Percentiles rank a stretch among this genome's conserved stretches.
Evolutionary conservation across 176 grass and related monocot genomes (phyloP).

Genomic region (Elymus sibiricus): DNA sequence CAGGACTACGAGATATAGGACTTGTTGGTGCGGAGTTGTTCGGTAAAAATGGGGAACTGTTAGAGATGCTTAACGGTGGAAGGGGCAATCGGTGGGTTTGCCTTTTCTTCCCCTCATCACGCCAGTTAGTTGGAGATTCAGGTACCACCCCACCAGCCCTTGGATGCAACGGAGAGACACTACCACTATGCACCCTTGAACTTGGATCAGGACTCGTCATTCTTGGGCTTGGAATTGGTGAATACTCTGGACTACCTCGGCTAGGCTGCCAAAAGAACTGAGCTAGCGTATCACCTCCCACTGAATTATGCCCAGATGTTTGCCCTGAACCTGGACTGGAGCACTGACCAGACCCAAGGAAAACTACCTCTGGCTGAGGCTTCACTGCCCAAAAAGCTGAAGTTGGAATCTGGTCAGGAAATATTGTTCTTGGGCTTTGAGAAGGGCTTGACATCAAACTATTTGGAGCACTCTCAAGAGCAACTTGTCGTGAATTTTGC

Average conservation of each 20-base stretch:
- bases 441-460: conserved; percentile 95
- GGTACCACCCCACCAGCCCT: conserved; percentile 71
- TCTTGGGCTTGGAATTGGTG: conserved; percentile 92
- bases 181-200: conserved; percentile 93
- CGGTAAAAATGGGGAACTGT: conserved; percentile 57
- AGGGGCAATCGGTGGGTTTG: conserved; percentile 90
- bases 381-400: conserved; percentile 88
- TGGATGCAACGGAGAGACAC: conserved; percentile 91
- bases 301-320: conserved; percentile 97
- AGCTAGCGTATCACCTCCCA: conserved; percentile 91
- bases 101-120: conserved; percentile 76
- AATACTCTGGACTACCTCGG: conserved; percentile 88
- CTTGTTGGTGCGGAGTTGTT: conserved; percentile 77
- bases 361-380: conserved; percentile 68
- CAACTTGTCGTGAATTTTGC: conserved; percentile 54
- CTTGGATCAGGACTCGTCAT: conserved; percentile 93
- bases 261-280: conserved; percentile 93
- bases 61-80: conserved; percentile 80
- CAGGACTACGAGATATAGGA: conserved; percentile 87
- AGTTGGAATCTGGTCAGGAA: conserved; percentile 82
- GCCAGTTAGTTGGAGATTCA: conserved; percentile 78
- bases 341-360: conserved; percentile 94
- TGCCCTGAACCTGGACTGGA: conserved; percentile 98
- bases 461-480: conserved; percentile 82
- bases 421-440: conserved; percentile 79